Conservation (phyloP, 1,284 basidiomycete species). For the Sporisorium scitamineum region DNA sequence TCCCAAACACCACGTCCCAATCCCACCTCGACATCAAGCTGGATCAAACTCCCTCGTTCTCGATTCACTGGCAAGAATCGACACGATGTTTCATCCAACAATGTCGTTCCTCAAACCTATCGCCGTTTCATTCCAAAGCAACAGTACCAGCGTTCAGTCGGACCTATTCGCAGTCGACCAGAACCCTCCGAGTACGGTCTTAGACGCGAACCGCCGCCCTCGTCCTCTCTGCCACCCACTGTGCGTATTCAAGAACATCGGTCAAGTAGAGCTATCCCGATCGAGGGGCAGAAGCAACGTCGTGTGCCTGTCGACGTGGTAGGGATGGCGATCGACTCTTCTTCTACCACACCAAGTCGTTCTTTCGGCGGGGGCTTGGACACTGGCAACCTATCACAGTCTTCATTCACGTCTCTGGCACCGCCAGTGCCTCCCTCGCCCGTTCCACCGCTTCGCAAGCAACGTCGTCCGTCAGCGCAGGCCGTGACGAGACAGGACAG, state of each 20-base stretch:
- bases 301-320: conserved; percentile 4
- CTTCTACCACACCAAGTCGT: neutral
- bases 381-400: conserved; percentile 17
- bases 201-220: neutral
- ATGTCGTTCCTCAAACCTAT: conserved; percentile 4
- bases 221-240: neutral
- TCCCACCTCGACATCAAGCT: conserved; percentile 19
- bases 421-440: conserved; percentile 11
- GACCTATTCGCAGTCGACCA: conserved; percentile 19
- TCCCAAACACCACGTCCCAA: neutral
- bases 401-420: conserved; percentile 29
- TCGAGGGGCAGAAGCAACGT: neutral
- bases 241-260: neutral
- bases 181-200: conserved; percentile 17
- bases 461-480: conserved; percentile 10
- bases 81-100: neutral
- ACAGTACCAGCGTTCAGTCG: conserved; percentile 22
- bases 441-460: conserved; percentile 28
- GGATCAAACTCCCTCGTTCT: conserved; percentile 21
- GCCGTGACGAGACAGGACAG: neutral
- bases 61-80: conserved; percentile 6
- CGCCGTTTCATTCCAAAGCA: conserved; percentile 23
- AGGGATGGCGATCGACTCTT: conserved; percentile 11
- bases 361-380: neutral
- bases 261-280: neutral